Conservation (phyloP, 73 alveolate species). For the Uronychia binucleata region DNA sequence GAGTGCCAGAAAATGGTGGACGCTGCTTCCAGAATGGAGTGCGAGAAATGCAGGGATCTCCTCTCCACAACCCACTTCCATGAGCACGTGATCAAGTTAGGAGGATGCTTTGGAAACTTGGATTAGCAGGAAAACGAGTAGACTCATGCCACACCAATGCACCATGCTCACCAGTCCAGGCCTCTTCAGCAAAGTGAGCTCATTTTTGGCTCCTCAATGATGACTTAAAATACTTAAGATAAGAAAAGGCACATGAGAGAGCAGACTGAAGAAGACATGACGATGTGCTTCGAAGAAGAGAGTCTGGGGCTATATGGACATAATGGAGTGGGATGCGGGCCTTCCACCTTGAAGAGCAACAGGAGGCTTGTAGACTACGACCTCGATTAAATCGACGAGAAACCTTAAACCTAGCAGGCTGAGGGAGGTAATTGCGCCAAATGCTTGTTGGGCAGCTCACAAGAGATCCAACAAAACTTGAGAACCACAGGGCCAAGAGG, state of each 20-base stretch:
- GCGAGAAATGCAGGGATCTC: conserved; percentile 3
- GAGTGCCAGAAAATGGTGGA: conserved; percentile 38
- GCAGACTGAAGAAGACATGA: not conserved
- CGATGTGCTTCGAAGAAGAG: not conserved
- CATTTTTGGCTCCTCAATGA: not conserved
- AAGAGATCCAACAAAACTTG: too few relatives aligned
- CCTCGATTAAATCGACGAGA: too few relatives aligned
- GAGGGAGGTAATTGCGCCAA: too few relatives aligned
- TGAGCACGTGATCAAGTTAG: conserved; percentile 14
- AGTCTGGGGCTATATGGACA: not conserved
- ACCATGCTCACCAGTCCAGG: not conserved
- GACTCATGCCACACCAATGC: too few relatives aligned
- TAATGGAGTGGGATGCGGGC: not conserved
- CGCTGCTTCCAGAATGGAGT: conserved; percentile 26
- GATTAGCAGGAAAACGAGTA: too few relatives aligned
- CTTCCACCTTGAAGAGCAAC: too few relatives aligned
- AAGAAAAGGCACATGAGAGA: not conserved
- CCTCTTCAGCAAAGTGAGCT: not conserved
- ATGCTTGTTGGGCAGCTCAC: too few relatives aligned
- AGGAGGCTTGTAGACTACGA: not conserved
- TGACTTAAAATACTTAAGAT: not conserved
- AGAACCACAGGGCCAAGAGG: too few relatives aligned
- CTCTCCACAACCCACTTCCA: conserved; percentile 23
- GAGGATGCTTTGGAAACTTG: too few relatives aligned
- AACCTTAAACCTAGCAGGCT: too few relatives aligned